phyloP scores from a whole-genome alignment of 2,329 filamentous ascomycete species.

The Fusarium burgessii region DNA sequence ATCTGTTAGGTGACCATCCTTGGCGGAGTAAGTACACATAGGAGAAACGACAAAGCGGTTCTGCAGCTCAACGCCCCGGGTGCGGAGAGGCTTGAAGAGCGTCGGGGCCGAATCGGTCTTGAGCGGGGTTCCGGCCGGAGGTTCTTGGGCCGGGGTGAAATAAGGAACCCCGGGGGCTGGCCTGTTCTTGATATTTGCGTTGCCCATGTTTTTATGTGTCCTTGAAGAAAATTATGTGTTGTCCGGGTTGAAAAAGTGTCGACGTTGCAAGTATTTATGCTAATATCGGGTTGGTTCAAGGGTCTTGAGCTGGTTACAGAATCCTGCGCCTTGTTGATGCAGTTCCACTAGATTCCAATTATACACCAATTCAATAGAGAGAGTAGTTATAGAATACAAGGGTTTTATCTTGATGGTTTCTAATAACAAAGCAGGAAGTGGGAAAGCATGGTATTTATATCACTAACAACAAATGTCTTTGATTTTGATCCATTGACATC shows the following conservation, averaged over 20 bases:
- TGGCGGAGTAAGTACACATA: constrained; percentile 71
- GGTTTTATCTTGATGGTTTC: neutral
- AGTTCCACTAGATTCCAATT: neutral
- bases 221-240: neutral
- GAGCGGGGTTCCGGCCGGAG: constrained; percentile 62
- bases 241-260: neutral
- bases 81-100: constrained; percentile 67
- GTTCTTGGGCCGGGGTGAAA: constrained; percentile 67
- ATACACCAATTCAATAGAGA: neutral
- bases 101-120: constrained; percentile 59
- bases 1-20: constrained; percentile 76
- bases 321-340: constrained; percentile 11
- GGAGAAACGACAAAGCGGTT: constrained; percentile 71
- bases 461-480: neutral
- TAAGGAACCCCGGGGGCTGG: constrained; percentile 61
- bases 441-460: constrained; percentile 4
- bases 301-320: neutral
- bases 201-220: constrained; percentile 24
- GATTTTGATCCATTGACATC: neutral
- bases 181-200: constrained; percentile 49
- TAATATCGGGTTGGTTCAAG: neutral
- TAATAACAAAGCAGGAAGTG: neutral
- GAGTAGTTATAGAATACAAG: neutral
- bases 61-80: constrained; percentile 64
- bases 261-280: constrained; percentile 19